phyloP scores from a whole-genome alignment of 345 rosid species.

The Citrus unshiu region DNA sequence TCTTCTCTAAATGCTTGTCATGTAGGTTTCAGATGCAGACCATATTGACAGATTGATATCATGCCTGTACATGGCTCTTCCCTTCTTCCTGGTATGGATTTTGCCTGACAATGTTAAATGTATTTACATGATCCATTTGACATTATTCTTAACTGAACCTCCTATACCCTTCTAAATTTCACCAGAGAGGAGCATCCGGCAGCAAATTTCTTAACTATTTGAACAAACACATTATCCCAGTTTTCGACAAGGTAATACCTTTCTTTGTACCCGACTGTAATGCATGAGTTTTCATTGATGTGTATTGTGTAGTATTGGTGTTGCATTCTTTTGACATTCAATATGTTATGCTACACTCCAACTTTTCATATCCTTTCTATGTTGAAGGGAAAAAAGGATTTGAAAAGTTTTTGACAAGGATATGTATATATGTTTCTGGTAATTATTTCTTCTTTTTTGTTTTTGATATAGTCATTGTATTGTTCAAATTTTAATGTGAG shows the following conservation, averaged over 20 bases:
- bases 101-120: not conserved
- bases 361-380: not conserved
- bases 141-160: constrained; percentile 8
- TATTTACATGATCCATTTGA: not conserved
- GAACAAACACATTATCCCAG: constrained; percentile 86
- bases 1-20: constrained; percentile 9
- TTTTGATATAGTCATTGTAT: not conserved
- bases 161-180: constrained; percentile 9
- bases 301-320: not conserved
- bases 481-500: not conserved
- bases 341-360: not conserved
- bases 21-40: constrained; percentile 89
- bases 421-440: not conserved
- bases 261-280: not conserved
- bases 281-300: not conserved
- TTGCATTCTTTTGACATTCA: not conserved
- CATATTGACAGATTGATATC: constrained; percentile 95
- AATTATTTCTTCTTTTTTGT: not conserved
- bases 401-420: not conserved
- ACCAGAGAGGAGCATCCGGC: constrained; percentile 89
- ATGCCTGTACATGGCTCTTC: constrained; percentile 89
- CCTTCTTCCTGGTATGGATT: constrained; percentile 78
- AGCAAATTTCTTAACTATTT: constrained; percentile 86
- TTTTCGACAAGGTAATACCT: constrained; percentile 73
- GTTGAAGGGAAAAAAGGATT: not conserved